Evolutionary conservation across 306 rosid species (phyloP).

Genomic region (Glycyrrhiza uralensis): DNA sequence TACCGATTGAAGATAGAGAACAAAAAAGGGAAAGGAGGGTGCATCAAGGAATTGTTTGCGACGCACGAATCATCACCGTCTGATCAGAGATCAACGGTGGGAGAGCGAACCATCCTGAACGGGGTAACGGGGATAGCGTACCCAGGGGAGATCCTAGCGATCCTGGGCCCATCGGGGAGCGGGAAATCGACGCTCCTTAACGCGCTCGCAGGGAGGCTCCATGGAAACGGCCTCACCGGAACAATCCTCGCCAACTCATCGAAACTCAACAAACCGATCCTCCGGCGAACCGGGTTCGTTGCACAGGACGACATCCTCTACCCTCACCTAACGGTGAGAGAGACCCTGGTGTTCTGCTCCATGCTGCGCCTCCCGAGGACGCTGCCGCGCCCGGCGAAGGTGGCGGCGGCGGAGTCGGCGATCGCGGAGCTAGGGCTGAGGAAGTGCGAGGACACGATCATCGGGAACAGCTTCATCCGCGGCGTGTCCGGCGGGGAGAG

Average conservation of each 20-base stretch:
- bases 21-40: conserved; percentile 27
- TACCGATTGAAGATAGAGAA: conserved; percentile 49
- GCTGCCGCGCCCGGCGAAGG: conserved; percentile 34
- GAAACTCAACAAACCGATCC: conserved; percentile 41
- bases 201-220: conserved; percentile 65
- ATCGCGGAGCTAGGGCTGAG: conserved; percentile 59
- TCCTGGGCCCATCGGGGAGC: conserved; percentile 88
- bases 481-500: conserved; percentile 92
- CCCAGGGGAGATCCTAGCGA: conserved; percentile 81
- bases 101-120: conserved; percentile 53
- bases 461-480: conserved; percentile 74
- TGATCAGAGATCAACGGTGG: conserved; percentile 21
- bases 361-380: conserved; percentile 65
- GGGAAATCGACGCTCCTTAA: conserved; percentile 87
- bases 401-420: conserved; percentile 55
- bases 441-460: conserved; percentile 71
- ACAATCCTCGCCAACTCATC: conserved; percentile 58
- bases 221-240: conserved; percentile 54
- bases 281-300: conserved; percentile 73
- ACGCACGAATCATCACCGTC: neutral
- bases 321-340: conserved; percentile 80
- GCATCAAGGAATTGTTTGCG: conserved; percentile 32
- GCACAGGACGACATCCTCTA: conserved; percentile 78
- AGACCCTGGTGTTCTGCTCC: conserved; percentile 74
- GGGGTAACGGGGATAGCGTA: conserved; percentile 71